A percentile compares a stretch with the other conserved stretches of the same genome.
Evolutionary conservation across 208 protist genomes (phyloP).

Genomic region (Balamuthia mandrillaris): DNA sequence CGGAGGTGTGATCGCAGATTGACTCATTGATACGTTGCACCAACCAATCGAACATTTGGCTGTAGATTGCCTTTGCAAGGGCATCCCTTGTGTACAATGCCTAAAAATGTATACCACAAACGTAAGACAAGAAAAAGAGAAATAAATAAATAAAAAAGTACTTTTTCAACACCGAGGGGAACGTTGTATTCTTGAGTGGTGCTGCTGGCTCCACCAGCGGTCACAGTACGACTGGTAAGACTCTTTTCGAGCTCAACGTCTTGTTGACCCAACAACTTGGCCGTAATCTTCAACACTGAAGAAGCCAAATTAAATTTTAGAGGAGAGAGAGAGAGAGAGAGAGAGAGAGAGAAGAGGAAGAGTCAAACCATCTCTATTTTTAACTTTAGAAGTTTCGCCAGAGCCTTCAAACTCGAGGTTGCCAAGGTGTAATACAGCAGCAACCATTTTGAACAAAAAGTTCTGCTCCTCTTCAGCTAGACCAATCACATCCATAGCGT

Average conservation of each 20-base stretch:
- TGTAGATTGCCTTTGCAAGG: slow-evolving; percentile 82
- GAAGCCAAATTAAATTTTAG: background rate
- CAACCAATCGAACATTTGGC: slow-evolving; percentile 91
- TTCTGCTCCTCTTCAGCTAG: slow-evolving; percentile 47
- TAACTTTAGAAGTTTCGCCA: slow-evolving; percentile 7
- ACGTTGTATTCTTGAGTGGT: too few species aligned
- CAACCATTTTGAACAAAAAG: slow-evolving; percentile 58
- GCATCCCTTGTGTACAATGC: slow-evolving; percentile 62
- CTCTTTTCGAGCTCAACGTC: background rate
- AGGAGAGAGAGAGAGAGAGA: slow-evolving; percentile 11
- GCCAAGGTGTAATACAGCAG: slow-evolving; percentile 74
- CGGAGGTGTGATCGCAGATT: slow-evolving; percentile 57
- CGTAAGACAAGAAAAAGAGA: background rate
- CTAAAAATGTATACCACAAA: background rate
- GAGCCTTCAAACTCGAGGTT: slow-evolving; percentile 76
- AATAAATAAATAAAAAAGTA: background rate
- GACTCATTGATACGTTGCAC: slow-evolving; percentile 88
- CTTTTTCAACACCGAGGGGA: slow-evolving; percentile 21
- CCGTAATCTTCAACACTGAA: slow-evolving; percentile 21
- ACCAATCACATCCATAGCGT: background rate
- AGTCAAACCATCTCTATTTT: background rate
- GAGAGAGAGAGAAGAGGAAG: slow-evolving; percentile 6
- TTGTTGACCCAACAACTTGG: slow-evolving; percentile 28
- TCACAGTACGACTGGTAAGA: background rate
- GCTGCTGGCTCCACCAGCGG: background rate